A percentile compares a stretch with the other conserved stretches of the same genome.
phyloP scores from a whole-genome alignment of 139 green algal species.

The Coccomyxa sp. region DNA sequence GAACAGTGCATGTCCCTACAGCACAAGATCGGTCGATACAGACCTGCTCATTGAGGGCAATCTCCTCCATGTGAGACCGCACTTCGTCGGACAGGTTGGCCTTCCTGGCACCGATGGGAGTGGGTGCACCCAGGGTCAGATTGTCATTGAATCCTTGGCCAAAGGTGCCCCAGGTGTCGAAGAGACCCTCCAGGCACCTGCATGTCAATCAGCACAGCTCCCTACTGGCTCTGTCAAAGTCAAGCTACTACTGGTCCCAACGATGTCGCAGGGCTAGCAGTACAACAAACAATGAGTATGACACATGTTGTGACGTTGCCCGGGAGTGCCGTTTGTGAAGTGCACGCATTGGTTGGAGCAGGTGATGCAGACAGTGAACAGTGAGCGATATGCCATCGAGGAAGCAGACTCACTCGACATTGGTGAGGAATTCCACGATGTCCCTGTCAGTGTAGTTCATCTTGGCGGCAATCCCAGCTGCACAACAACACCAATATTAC shows the following conservation, averaged over 20 bases:
- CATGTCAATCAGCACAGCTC: background rate
- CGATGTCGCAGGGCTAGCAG: background rate
- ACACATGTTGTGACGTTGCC: too few relatives aligned
- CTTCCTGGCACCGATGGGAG: conserved; percentile 25
- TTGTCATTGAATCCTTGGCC: conserved; percentile 26
- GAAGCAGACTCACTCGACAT: conserved; percentile 13
- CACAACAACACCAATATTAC: background rate
- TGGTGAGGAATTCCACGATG: conserved; percentile 24
- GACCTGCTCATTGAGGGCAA: conserved; percentile 30
- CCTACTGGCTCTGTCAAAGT: background rate
- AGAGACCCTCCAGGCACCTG: conserved; percentile 38
- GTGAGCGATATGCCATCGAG: too few relatives aligned
- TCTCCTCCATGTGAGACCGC: conserved; percentile 23
- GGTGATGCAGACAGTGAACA: too few relatives aligned
- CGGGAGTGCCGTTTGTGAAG: too few relatives aligned
- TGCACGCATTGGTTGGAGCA: too few relatives aligned
- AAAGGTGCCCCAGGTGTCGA: conserved; percentile 37
- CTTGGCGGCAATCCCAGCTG: conserved; percentile 14
- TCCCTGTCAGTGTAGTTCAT: conserved; percentile 19
- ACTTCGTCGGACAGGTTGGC: conserved; percentile 26
- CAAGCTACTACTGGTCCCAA: background rate
- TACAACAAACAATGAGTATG: background rate
- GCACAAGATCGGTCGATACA: background rate
- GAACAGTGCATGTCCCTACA: conserved; percentile 30
- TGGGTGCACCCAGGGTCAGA: conserved; percentile 13